Evolutionary conservation across 2,329 filamentous ascomycete genomes (phyloP).

Genomic region (Fusarium sp.): DNA sequence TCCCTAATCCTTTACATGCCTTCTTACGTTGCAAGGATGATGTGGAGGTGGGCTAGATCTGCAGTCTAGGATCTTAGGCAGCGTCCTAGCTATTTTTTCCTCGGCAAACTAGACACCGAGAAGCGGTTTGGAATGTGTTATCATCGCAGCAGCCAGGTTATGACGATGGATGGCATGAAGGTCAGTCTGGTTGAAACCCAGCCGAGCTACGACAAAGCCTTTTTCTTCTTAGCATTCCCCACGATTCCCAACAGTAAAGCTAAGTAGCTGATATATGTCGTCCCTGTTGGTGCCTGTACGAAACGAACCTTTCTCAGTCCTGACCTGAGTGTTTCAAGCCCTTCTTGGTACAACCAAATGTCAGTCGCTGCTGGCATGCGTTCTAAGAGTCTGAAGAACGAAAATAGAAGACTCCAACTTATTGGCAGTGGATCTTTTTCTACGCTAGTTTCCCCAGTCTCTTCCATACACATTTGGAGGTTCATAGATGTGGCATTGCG

Average conservation of each 20-base stretch:
- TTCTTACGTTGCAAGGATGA: slow-evolving; percentile 34
- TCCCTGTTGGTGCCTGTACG: slow-evolving; percentile 42
- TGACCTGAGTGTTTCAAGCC: slow-evolving; percentile 17
- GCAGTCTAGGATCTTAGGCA: slow-evolving; percentile 47
- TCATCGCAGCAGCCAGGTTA: slow-evolving; percentile 5
- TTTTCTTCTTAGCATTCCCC: no score
- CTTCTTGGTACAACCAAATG: slow-evolving; percentile 2
- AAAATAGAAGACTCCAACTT: slow-evolving; percentile 8
- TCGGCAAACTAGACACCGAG: slow-evolving; percentile 9
- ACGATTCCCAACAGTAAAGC: neutral
- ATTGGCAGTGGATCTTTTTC: slow-evolving; percentile 22
- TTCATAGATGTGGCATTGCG: slow-evolving; percentile 46
- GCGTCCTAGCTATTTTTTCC: slow-evolving; percentile 18
- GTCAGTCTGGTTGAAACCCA: slow-evolving; percentile 17
- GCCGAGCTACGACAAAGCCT: slow-evolving; percentile 14
- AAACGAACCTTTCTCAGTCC: slow-evolving; percentile 16
- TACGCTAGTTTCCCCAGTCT: slow-evolving; percentile 28
- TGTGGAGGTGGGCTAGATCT: slow-evolving; percentile 47
- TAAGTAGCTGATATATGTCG: slow-evolving; percentile 8
- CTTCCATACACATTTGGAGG: slow-evolving; percentile 41
- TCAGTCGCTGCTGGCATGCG: neutral
- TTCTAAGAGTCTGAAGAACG: neutral
- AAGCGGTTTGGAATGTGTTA: slow-evolving; percentile 13
- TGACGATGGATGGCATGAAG: slow-evolving; percentile 11
- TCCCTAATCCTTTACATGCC: slow-evolving; percentile 26